Conservation (phyloP, 345 rosid genomes). For the Euphorbia tirucalli region DNA sequence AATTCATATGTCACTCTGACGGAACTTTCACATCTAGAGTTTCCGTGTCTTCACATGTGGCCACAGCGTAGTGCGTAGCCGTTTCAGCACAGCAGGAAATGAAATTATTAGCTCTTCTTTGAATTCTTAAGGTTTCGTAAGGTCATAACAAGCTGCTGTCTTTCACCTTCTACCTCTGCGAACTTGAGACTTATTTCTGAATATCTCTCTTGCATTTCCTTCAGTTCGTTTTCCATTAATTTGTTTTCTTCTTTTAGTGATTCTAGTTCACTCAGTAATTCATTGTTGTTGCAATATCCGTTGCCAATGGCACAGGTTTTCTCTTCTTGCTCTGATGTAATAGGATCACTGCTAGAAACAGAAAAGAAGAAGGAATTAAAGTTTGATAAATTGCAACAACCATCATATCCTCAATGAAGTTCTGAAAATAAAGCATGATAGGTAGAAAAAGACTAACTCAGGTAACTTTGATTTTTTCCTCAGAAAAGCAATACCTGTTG, state of each 20-base stretch:
- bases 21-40: conserved; percentile 13
- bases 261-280: conserved; percentile 40
- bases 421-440: background rate
- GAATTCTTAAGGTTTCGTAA: conserved; percentile 74
- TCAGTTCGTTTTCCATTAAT: conserved; percentile 76
- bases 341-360: conserved; percentile 22
- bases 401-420: background rate
- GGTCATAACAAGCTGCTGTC: conserved; percentile 87
- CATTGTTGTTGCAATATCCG: conserved; percentile 18
- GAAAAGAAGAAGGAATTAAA: background rate
- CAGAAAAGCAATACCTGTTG: conserved; percentile 39
- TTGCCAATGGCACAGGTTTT: conserved; percentile 7
- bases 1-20: conserved; percentile 31
- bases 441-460: background rate
- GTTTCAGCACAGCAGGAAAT: conserved; percentile 26
- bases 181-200: conserved; percentile 86
- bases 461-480: background rate
- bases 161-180: conserved; percentile 95
- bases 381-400: conserved; percentile 7
- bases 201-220: conserved; percentile 90
- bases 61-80: conserved; percentile 39
- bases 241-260: conserved; percentile 58
- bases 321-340: conserved; percentile 19
- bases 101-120: conserved; percentile 40
- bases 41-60: conserved; percentile 10